A percentile compares a stretch with the other conserved stretches of the same genome.
These are phyloP conservation scores for Schrenkiella parvula DNA, from an alignment of 345 rosid genomes.

Conservation along the genomic window DNA sequence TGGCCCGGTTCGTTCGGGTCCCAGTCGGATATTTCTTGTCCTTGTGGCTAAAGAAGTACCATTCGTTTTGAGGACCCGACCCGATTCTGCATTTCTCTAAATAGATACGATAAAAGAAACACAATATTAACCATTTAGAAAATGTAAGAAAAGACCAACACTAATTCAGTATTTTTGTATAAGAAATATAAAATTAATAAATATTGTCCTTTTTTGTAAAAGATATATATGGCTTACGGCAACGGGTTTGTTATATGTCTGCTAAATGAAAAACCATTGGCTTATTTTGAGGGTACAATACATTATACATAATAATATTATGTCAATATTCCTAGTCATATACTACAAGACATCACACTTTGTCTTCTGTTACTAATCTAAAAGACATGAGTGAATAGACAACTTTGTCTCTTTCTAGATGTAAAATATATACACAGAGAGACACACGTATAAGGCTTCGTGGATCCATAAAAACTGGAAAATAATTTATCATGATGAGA, in stretches of 20 bases:
- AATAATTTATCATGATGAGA: constrained; percentile 19
- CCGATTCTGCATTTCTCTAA: constrained; percentile 89
- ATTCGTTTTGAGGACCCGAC: constrained; percentile 92
- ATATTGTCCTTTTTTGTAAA: too few relatives aligned
- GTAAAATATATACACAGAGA: neutral
- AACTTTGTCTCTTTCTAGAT: constrained; percentile 35
- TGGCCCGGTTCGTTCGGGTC: constrained; percentile 93
- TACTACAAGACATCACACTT: constrained; percentile 25
- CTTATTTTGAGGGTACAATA: constrained; percentile 17
- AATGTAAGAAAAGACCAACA: neutral
- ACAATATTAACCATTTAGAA: neutral
- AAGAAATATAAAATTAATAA: neutral
- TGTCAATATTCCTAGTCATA: constrained; percentile 7
- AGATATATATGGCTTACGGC: neutral
- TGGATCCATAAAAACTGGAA: constrained; percentile 26
- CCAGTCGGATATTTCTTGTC: constrained; percentile 99
- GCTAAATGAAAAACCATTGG: constrained; percentile 5
- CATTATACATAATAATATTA: constrained; percentile 10
- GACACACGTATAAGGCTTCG: constrained; percentile 8
- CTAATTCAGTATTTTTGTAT: neutral
- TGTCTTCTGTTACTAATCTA: constrained; percentile 25
- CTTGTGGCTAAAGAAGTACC: constrained; percentile 99
- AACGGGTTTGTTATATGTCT: constrained; percentile 16
- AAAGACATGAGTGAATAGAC: constrained; percentile 18
- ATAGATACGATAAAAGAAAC: neutral